These are phyloP conservation scores for Xylaria grammica DNA, from an alignment of 495 filamentous ascomycete genomes.

Conservation along the genomic window DNA sequence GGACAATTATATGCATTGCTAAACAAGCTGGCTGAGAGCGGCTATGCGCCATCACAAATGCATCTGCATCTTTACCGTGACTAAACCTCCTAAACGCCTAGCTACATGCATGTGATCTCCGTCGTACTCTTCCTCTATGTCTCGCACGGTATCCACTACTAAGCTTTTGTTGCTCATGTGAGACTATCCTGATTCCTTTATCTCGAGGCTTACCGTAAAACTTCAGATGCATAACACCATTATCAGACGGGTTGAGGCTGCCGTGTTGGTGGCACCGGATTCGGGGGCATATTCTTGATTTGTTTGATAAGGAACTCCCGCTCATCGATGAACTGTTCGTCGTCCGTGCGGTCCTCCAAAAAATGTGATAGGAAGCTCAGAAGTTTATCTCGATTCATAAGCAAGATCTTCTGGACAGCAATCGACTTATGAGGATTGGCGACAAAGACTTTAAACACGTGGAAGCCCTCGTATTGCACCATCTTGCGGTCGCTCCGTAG, in stretches of 20 bases:
- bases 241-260: conserved; percentile 25
- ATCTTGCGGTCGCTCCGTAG: conserved; percentile 93
- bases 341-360: conserved; percentile 92
- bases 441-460: conserved; percentile 99
- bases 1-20: conserved; percentile 13
- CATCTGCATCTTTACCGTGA: conserved; percentile 14
- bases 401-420: conserved; percentile 89
- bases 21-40: conserved; percentile 7
- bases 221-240: not conserved
- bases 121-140: conserved; percentile 23
- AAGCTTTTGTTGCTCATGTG: not conserved
- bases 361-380: conserved; percentile 89
- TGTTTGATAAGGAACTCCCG: conserved; percentile 95
- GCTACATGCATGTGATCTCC: conserved; percentile 40
- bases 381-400: conserved; percentile 92
- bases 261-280: conserved; percentile 61
- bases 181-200: conserved; percentile 2
- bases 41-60: conserved; percentile 19
- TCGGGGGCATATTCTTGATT: conserved; percentile 77
- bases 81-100: conserved; percentile 36
- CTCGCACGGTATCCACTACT: conserved; percentile 15
- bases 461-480: conserved; percentile 99
- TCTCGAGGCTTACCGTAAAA: not conserved
- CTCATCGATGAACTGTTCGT: conserved; percentile 98
- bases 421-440: conserved; percentile 95